These are phyloP conservation scores for Russula ochroleuca DNA, from an alignment of 768 basidiomycete species.

Conservation along the genomic window DNA sequence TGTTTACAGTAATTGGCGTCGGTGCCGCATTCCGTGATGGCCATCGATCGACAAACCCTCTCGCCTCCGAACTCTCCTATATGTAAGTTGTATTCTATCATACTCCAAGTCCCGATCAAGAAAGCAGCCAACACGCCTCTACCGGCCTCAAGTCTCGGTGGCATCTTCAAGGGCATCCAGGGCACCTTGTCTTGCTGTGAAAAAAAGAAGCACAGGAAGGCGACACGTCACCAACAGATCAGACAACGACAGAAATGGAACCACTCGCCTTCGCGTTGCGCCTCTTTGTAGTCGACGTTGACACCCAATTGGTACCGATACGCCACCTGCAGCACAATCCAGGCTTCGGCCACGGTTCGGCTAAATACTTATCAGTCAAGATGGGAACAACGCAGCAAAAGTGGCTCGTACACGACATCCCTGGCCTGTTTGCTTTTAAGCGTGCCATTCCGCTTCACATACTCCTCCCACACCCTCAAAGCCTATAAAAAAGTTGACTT, in stretches of 20 bases:
- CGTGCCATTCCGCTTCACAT: background rate
- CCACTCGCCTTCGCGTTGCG: slow-evolving; percentile 11
- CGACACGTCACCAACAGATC: background rate
- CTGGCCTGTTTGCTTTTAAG: slow-evolving; percentile 4
- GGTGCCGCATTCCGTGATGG: background rate
- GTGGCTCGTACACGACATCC: slow-evolving; percentile 6
- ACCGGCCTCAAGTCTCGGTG: background rate
- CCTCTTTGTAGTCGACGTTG: slow-evolving; percentile 11
- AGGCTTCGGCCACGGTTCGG: background rate
- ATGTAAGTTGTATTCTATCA: too few relatives aligned
- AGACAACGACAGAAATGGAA: background rate
- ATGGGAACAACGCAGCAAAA: background rate
- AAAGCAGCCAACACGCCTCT: background rate
- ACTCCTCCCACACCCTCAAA: slow-evolving; percentile 11
- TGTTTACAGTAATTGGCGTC: background rate
- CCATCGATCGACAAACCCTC: background rate
- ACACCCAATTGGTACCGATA: background rate
- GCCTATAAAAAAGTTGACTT: background rate
- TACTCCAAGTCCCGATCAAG: background rate
- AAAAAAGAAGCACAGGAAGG: background rate
- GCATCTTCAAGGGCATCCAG: slow-evolving; percentile 9
- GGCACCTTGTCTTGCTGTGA: slow-evolving; percentile 9
- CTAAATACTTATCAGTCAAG: background rate
- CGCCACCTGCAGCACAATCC: slow-evolving; percentile 13
- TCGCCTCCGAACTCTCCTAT: too few relatives aligned